These are phyloP conservation scores for Pythium aquatile DNA, from an alignment of 352 stramenopile genomes.

Conservation along the genomic window DNA sequence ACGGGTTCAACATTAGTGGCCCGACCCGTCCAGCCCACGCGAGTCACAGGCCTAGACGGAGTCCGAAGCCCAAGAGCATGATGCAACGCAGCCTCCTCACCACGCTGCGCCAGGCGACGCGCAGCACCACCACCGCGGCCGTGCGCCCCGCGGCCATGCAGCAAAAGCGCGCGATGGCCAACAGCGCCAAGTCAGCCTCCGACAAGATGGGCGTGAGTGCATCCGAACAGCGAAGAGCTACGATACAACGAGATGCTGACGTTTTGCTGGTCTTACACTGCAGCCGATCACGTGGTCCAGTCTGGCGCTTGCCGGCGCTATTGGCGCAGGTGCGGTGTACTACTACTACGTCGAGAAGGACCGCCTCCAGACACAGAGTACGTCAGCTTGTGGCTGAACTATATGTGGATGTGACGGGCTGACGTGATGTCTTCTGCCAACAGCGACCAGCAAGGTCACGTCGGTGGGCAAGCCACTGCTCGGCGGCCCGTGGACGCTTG, in stretches of 20 bases:
- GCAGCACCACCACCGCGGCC: background rate
- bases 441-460: constrained; percentile 83
- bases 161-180: constrained; percentile 42
- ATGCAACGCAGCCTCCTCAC: constrained; percentile 24
- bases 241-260: constrained; percentile 9
- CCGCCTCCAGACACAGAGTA: constrained; percentile 80
- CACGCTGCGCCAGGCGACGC: constrained; percentile 21
- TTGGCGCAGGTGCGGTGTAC: constrained; percentile 73
- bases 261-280: background rate
- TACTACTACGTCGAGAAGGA: constrained; percentile 92
- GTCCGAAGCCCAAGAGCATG: background rate
- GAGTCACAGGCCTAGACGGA: background rate
- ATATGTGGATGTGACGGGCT: background rate
- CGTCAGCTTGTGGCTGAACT: constrained; percentile 10
- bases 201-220: constrained; percentile 71
- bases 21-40: background rate
- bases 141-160: background rate
- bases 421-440: background rate
- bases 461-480: constrained; percentile 91
- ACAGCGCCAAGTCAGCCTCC: constrained; percentile 25
- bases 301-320: constrained; percentile 65
- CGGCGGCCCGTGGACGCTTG: constrained; percentile 91
- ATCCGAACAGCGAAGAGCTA: constrained; percentile 1
- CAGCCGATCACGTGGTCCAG: constrained; percentile 87
- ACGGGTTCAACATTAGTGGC: constrained; percentile 1